phyloP scores from a whole-genome alignment of 352 stramenopile genomes.

The Phytopythium vexans region DNA sequence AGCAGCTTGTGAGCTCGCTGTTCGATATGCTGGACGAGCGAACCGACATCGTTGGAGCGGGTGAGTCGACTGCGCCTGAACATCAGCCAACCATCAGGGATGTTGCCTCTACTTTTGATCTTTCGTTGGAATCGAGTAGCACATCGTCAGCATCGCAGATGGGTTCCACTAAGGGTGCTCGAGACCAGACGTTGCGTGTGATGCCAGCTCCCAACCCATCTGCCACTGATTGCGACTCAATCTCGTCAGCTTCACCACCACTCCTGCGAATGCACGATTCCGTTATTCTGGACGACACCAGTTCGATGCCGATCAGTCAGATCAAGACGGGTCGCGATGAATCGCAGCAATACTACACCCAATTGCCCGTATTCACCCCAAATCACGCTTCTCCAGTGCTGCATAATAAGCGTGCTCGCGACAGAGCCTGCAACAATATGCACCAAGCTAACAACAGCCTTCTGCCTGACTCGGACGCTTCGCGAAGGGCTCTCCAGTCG shows the following conservation, averaged over 20 bases:
- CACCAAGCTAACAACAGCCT: not conserved
- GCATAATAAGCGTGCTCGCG: too few relatives aligned
- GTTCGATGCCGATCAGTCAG: not conserved
- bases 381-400: not conserved
- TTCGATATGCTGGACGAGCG: constrained; percentile 39
- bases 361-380: not conserved
- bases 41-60: constrained; percentile 19
- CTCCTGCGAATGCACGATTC: constrained; percentile 3
- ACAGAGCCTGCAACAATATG: too few relatives aligned
- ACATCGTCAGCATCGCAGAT: too few relatives aligned
- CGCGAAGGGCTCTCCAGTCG: not conserved
- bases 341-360: constrained; percentile 2
- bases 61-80: too few relatives aligned
- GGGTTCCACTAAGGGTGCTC: too few relatives aligned
- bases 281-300: constrained; percentile 1
- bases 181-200: too few relatives aligned
- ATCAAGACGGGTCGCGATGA: not conserved
- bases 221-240: not conserved
- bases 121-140: too few relatives aligned
- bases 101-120: too few relatives aligned
- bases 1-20: constrained; percentile 17
- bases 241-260: not conserved
- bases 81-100: too few relatives aligned
- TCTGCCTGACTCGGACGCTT: not conserved
- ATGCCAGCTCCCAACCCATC: not conserved